phyloP scores from a whole-genome alignment of 139 green algal species.

The Marvania coccoides region DNA sequence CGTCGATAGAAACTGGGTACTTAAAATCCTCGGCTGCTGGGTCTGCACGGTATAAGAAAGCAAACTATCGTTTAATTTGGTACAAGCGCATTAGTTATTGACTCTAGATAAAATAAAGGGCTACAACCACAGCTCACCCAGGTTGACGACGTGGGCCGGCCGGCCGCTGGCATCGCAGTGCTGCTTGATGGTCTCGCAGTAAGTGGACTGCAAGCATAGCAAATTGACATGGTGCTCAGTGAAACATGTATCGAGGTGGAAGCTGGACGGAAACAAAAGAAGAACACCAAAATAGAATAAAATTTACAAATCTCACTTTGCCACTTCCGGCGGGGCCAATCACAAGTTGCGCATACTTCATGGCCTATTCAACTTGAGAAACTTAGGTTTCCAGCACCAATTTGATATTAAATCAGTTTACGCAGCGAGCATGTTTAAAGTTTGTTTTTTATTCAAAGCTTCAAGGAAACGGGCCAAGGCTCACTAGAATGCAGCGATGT shows the following conservation, averaged over 20 bases:
- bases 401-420: neutral
- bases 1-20: slow-evolving; percentile 84
- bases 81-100: neutral
- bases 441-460: too few species aligned
- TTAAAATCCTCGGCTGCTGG: slow-evolving; percentile 90
- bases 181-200: slow-evolving; percentile 81
- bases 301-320: slow-evolving; percentile 58
- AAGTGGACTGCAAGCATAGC: slow-evolving; percentile 80
- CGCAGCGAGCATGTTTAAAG: neutral
- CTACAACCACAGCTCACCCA: slow-evolving; percentile 51
- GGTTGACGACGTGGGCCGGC: slow-evolving; percentile 84
- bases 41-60: slow-evolving; percentile 42
- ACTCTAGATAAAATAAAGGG: neutral
- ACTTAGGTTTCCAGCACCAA: too few species aligned
- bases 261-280: neutral
- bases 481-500: neutral
- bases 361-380: too few species aligned
- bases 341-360: slow-evolving; percentile 79
- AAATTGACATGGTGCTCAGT: neutral
- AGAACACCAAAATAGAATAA: neutral
- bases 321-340: slow-evolving; percentile 93
- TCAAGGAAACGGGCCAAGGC: neutral
- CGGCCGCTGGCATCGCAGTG: slow-evolving; percentile 85
- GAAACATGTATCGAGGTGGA: neutral
- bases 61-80: neutral